phyloP scores from a whole-genome alignment of 768 basidiomycete species.

The Chalciporus piperatus region DNA sequence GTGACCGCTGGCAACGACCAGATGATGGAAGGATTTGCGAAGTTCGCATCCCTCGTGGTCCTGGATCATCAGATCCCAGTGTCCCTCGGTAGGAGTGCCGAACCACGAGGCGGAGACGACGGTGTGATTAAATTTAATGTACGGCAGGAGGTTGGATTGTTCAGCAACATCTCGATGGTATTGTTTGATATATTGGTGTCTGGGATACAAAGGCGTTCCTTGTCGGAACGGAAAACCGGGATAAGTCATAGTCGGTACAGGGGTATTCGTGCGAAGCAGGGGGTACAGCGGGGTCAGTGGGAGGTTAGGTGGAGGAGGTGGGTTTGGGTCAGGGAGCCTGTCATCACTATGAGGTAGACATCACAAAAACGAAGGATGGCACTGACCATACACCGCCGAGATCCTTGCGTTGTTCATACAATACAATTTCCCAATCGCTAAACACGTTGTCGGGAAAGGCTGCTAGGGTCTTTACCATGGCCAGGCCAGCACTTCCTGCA shows the following conservation, averaged over 20 bases:
- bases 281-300: conserved; percentile 55
- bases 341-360: neutral
- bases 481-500: conserved; percentile 53
- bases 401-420: conserved; percentile 48
- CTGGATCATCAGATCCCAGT: conserved; percentile 42
- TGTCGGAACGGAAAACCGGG: conserved; percentile 49
- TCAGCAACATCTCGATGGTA: conserved; percentile 45
- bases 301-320: conserved; percentile 39
- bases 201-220: conserved; percentile 47
- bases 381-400: conserved; percentile 54
- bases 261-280: conserved; percentile 50
- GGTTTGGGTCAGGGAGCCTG: conserved; percentile 30
- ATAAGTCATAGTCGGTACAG: conserved; percentile 54
- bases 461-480: conserved; percentile 45
- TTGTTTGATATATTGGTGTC: conserved; percentile 41
- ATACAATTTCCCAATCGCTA: conserved; percentile 42
- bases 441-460: conserved; percentile 41
- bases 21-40: conserved; percentile 41
- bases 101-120: conserved; percentile 41
- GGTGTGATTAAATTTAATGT: conserved; percentile 41
- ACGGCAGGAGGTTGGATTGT: conserved; percentile 35
- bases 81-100: conserved; percentile 33
- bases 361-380: neutral
- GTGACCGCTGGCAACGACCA: conserved; percentile 52
- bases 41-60: conserved; percentile 14